Percentiles rank a stretch among this genome's conserved stretches.
phyloP scores from a whole-genome alignment of 2,329 filamentous ascomycete species.

The Aschersonia sp. region DNA sequence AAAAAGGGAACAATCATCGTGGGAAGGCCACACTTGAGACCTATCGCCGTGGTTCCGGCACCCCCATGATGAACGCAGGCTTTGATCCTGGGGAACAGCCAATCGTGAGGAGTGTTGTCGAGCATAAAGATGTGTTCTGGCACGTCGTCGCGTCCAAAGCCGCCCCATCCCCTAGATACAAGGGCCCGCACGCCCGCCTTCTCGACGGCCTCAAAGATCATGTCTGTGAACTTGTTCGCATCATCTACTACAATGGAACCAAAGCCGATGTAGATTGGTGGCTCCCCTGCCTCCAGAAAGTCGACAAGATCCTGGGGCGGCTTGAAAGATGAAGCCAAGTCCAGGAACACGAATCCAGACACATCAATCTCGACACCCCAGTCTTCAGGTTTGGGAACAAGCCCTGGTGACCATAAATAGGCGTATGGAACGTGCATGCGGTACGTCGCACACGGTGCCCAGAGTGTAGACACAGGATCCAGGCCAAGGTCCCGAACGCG shows the following conservation, averaged over 20 bases:
- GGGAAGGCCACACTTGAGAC: constrained; percentile 54
- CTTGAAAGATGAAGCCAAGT: constrained; percentile 45
- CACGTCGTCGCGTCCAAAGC: constrained; percentile 41
- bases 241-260: constrained; percentile 65
- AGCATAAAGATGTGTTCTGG: constrained; percentile 57
- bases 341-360: constrained; percentile 66
- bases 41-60: constrained; percentile 62
- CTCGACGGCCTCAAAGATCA: constrained; percentile 57
- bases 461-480: constrained; percentile 61
- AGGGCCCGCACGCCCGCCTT: constrained; percentile 53
- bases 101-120: constrained; percentile 62
- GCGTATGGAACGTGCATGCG: constrained; percentile 62
- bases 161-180: constrained; percentile 65
- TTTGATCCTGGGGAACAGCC: constrained; percentile 54
- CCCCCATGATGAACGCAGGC: constrained; percentile 66
- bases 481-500: constrained; percentile 53
- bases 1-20: constrained; percentile 72
- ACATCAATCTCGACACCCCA: constrained; percentile 60
- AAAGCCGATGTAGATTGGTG: constrained; percentile 62
- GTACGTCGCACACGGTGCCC: constrained; percentile 61
- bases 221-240: constrained; percentile 49
- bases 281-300: constrained; percentile 41
- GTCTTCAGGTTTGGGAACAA: constrained; percentile 53
- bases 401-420: constrained; percentile 54
- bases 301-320: constrained; percentile 39